Evolutionary conservation across 2,329 filamentous ascomycete genomes (phyloP).

Genomic region (Septoria petroselini): DNA sequence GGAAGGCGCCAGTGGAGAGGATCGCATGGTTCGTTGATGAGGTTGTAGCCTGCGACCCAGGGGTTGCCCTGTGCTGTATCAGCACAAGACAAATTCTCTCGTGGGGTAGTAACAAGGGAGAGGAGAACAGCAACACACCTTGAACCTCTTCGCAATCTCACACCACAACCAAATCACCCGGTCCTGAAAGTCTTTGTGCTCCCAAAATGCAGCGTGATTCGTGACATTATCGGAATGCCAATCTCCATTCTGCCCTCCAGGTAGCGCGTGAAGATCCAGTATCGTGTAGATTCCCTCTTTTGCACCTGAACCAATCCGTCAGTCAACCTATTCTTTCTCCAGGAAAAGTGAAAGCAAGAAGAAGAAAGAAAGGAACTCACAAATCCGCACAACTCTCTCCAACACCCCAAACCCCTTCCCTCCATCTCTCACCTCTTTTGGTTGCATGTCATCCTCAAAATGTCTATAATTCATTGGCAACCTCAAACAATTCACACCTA

Average conservation of each 20-base stretch:
- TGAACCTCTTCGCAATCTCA: slow-evolving; percentile 47
- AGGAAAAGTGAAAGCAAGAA: too few species aligned
- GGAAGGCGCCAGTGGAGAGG: slow-evolving; percentile 47
- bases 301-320: slow-evolving; percentile 24
- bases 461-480: slow-evolving; percentile 61
- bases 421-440: slow-evolving; percentile 46
- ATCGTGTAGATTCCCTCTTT: slow-evolving; percentile 51
- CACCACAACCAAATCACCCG: slow-evolving; percentile 51
- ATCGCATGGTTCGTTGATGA: slow-evolving; percentile 53
- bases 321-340: too few species aligned
- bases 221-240: slow-evolving; percentile 52
- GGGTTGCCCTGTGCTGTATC: slow-evolving; percentile 34
- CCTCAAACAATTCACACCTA: slow-evolving; percentile 58
- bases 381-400: slow-evolving; percentile 50
- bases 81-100: too few species aligned
- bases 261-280: slow-evolving; percentile 50
- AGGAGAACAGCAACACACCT: slow-evolving; percentile 18
- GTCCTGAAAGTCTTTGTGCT: slow-evolving; percentile 52
- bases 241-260: slow-evolving; percentile 51
- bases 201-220: slow-evolving; percentile 50
- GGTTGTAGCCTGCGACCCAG: slow-evolving; percentile 53
- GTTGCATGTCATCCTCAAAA: slow-evolving; percentile 52
- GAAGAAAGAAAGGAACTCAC: slow-evolving; percentile 22
- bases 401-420: slow-evolving; percentile 48
- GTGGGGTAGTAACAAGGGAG: too few species aligned